Evolutionary conservation across 78 protist genomes (phyloP), one percentile per base, ranked within the genome.

Genomic region (Dictyostelium firmibasis): DNA sequence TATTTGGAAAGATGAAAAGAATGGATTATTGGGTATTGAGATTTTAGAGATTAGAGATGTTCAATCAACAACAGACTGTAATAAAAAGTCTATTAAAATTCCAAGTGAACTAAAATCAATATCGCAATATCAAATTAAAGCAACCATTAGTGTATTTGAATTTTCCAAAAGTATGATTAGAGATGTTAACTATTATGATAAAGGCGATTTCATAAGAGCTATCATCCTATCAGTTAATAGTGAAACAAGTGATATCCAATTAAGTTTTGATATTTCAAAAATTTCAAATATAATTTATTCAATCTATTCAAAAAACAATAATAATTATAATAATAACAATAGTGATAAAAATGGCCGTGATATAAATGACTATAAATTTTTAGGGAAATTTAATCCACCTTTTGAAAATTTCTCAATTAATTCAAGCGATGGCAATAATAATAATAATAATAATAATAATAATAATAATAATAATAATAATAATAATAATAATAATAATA

Each of bases 241-340:
- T 27, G 53, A 41, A 13, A 36, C 31, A 8, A 8, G n/a, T 35
- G 53, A 38, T 33, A 41, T 76, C 53, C 44, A 76, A 38, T 33
- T 76, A 38, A 76, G 82, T 76, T 76, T 76, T 38, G 82, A 76
- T 76, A 38, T 76, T 29, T 76, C 82, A 7, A 41, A 31, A 70
- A 38, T 76, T 76, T 38, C 44, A 41, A 76, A 38, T 18, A 6
- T 76, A n/a, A 23, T 38, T 23, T 50, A 50, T 18, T 50, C 62
- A 50, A 50, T 50, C 5, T 69, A 29, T 10, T 69, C 29, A 69
- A 69, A 29, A 27, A 72, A 72, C 4, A 23, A 38, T 41, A 76
- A 13, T 23, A 41, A 38, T 38, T 38, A 20, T 33, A 41, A 38
- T 38, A 20, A 23, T 38, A n/a, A 27, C 8, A 38, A 38, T 23